These are phyloP conservation scores for Ambrosia artemisiifolia DNA, from an alignment of 129 eudicot genomes.

Conservation along the genomic window DNA sequence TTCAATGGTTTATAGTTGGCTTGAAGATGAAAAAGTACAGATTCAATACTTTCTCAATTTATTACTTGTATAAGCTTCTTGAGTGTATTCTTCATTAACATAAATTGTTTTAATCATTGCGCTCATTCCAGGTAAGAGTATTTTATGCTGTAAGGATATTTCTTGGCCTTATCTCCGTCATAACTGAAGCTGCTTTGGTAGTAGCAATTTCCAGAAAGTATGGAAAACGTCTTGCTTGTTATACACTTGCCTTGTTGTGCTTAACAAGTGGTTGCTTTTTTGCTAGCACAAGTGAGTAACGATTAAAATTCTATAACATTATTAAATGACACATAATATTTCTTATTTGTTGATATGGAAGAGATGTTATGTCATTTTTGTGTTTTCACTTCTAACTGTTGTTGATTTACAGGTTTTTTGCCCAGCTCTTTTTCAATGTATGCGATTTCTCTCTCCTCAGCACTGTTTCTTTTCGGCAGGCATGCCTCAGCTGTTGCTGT, in stretches of 20 bases:
- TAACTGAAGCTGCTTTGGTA: constrained; percentile 84
- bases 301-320: neutral
- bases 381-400: neutral
- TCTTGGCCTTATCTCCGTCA: constrained; percentile 78
- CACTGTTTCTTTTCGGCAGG: constrained; percentile 63
- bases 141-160: constrained; percentile 83
- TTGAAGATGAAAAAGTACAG: constrained; percentile 74
- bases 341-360: neutral
- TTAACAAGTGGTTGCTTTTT: constrained; percentile 94
- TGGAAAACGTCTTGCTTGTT: constrained; percentile 88
- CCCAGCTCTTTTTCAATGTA: constrained; percentile 98
- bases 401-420: constrained; percentile 62
- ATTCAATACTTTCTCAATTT: constrained; percentile 2
- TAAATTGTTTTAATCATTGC: constrained; percentile 1
- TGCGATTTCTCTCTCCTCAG: constrained; percentile 91
- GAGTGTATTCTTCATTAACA: constrained; percentile 2
- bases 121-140: constrained; percentile 68
- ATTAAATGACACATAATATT: neutral
- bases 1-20: constrained; percentile 62
- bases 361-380: too few species aligned
- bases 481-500: constrained; percentile 78
- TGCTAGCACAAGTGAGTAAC: constrained; percentile 90
- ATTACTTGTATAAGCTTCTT: neutral
- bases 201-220: constrained; percentile 92
- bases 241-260: constrained; percentile 87